phyloP scores from a whole-genome alignment of 305 asterid species.

The Solanum aculeatissimum region DNA sequence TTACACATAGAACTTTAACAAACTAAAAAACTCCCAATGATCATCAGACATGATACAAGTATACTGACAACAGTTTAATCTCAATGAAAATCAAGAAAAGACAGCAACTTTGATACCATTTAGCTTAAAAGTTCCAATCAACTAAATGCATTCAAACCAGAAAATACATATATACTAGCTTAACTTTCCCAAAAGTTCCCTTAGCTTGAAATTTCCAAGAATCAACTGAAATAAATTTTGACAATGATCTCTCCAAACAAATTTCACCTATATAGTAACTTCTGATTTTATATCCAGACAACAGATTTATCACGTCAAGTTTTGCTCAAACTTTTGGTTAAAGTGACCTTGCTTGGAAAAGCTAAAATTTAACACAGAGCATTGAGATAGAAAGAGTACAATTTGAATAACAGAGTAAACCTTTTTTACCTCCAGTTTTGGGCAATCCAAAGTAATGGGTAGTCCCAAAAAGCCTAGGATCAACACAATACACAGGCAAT shows the following conservation, averaged over 20 bases:
- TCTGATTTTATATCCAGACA: too few species aligned
- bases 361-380: neutral
- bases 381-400: neutral
- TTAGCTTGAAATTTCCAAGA: neutral
- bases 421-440: slow-evolving; percentile 71
- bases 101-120: neutral
- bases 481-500: slow-evolving; percentile 80
- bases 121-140: neutral
- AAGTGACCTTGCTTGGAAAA: neutral
- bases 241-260: neutral
- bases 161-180: neutral
- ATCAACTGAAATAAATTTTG: neutral
- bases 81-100: neutral
- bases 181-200: neutral
- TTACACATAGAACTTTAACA: neutral
- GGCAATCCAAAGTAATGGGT: slow-evolving; percentile 78
- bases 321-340: neutral
- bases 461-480: slow-evolving; percentile 52
- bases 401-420: neutral
- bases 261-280: too few species aligned
- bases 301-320: neutral
- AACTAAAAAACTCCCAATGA: neutral
- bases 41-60: neutral
- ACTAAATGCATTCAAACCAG: neutral
- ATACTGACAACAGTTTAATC: neutral